Base-by-base conservation (phyloP, 2,329 filamentous ascomycete genomes). In the Fusarium anthophilum region DNA sequence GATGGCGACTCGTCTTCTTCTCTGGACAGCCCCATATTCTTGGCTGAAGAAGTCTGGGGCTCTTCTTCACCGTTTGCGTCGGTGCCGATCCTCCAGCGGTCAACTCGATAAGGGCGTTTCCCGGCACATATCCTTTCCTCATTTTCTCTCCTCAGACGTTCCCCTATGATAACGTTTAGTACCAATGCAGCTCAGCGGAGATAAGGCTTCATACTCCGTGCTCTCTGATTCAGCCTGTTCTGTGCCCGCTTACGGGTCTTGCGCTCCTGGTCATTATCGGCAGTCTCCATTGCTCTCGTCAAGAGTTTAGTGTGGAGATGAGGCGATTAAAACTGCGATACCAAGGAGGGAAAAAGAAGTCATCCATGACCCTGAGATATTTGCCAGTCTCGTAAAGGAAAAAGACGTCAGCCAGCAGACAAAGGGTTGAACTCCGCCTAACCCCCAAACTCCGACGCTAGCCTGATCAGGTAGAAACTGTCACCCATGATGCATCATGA, bases 151-250 rank as follows among this genome's bases (percentile, higher is more conserved):
- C 41, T 66, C 0, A 73, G 30, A 8, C 70, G 73, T 3, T 67
- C 37, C 15, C 64, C 51, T 66, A 14, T 5, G 8, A 6, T 20
- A 20, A 3, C 5, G 0, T 2, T 68, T 12, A 66, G 54, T 65
- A 15, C 20, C 26, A 14, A 12, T 26, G n/a, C 8, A 26, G 22
- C 17, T 22, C 41, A 8, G 3, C 43, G 28, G 47, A 38, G 20
- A 30, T 22, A 54, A 20, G 8, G 15, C 6, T 22, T 15, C 57
- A 62, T 66, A 76, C 74, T 67, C n/a, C 63, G 65, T 8, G 64
- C 70, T 62, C 73, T 65, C 26, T 76, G 73, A 18, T 74, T 74
- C 15, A 63, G 17, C 10, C 73, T 63, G 50, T 74, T 76, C 38
- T 76, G 67, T 3, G 45, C 12, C n/a, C 47, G 50, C 38, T 76